phyloP scores from a whole-genome alignment of 2,329 filamentous ascomycete species.

The Fusarium penzigii region DNA sequence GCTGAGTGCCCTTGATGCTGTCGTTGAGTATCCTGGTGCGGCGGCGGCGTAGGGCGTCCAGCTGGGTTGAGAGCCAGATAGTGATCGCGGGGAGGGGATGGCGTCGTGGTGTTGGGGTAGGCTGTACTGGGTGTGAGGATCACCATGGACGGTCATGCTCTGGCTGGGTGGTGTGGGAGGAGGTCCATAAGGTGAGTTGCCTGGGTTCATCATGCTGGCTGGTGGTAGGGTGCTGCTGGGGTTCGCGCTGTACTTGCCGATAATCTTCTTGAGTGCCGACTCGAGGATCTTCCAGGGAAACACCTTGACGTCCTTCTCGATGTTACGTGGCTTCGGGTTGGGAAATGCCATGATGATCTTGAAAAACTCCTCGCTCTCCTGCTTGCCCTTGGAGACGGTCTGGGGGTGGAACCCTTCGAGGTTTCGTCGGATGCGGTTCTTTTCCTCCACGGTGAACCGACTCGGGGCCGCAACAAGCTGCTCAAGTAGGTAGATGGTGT shows the following conservation, averaged over 20 bases:
- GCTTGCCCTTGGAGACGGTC: conserved; percentile 90
- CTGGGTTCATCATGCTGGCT: conserved; percentile 43
- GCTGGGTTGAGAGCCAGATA: conserved; percentile 48
- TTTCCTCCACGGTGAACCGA: conserved; percentile 93
- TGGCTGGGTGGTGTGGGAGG: conserved; percentile 49
- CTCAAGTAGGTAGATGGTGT: conserved; percentile 94
- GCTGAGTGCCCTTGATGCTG: conserved; percentile 44
- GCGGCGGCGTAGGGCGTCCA: conserved; percentile 50
- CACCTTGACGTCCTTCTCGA: conserved; percentile 99
- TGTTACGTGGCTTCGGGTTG: conserved; percentile 92
- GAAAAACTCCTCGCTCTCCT: conserved; percentile 96
- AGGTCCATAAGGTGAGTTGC: conserved; percentile 42
- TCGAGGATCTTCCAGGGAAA: conserved; percentile 93
- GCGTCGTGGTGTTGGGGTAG: conserved; percentile 49
- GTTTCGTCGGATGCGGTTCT: conserved; percentile 95
- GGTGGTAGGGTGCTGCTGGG: conserved; percentile 42
- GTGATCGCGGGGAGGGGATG: conserved; percentile 54
- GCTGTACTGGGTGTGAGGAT: conserved; percentile 41
- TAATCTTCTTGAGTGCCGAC: conserved; percentile 93
- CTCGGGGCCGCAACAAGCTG: conserved; percentile 74
- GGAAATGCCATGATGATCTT: conserved; percentile 98
- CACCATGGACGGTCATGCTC: conserved; percentile 33
- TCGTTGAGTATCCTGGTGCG: conserved; percentile 34
- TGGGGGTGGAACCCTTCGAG: conserved; percentile 90
- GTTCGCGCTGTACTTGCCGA: conserved; percentile 83